Evolutionary conservation across 2,329 filamentous ascomycete species (phyloP), one percentile per base, ranked within the genome.

Genomic region (Coccinonectria pachysandricola): DNA sequence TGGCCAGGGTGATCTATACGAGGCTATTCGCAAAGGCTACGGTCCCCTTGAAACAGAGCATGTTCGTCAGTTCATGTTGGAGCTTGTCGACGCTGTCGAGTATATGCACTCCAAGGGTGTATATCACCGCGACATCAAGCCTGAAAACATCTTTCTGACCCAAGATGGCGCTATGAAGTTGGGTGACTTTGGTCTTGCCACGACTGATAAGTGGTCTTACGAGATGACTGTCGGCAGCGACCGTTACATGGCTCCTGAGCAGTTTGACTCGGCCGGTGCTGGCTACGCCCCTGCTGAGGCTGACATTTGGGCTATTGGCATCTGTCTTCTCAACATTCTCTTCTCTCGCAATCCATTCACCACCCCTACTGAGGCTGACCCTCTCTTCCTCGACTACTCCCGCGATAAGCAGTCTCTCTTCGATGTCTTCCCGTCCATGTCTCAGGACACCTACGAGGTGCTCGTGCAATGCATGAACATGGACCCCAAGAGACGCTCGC

Each of bases 211-310:
- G 43, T 94, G 85, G 86, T 92, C 84, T 13, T 81, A 81, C 46
- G 91, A 98, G 64, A 79, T 80, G 37, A 91, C 83, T 36, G 91
- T 98, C 23, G 91, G 91, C 40, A 96, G 91, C 53, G 91, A 98
- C 53, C 85, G 91, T 30, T 98, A 98, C 63, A 98, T 98, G 91
- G 87, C 91, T 30, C 91, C 91, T 5, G 91, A 98, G 59, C 91
- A 98, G 57, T 96, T 91, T 48, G 88, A 96, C 53, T 86, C 87
- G 27, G 75, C 78, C 42, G 79, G 78, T 36, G 75, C 72, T 37
- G 91, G 91, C 33, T 98, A 98, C 60, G 88, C 85, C 30, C 87
- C 91, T 23, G 83, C 84, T 23, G 76, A 91, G 59, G 91, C 91
- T 26, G 91, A 98, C 54, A 77, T 95, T 44, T 98, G 91, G 91